Percentiles rank a stretch among this genome's conserved stretches.
Evolutionary conservation across 2,329 filamentous ascomycete species (phyloP).

Genomic region (Bretziella fagacearum): DNA sequence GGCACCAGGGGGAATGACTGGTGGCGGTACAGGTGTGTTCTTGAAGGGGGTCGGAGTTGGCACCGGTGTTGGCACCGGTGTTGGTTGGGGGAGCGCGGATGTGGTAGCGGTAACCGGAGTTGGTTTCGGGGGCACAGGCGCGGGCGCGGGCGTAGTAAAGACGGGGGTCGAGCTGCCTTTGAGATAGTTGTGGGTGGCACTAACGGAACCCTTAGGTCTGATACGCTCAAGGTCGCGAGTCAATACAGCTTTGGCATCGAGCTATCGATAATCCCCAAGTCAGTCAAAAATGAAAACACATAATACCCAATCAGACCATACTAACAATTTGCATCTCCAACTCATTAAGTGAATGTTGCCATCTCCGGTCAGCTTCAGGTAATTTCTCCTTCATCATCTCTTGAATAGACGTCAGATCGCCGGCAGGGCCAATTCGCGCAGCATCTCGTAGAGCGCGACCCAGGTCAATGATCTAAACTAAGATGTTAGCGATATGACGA

Average conservation of each 20-base stretch:
- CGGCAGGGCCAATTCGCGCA: constrained; percentile 12
- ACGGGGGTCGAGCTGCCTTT: constrained; percentile 9
- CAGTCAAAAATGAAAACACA: background rate
- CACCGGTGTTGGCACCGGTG: background rate
- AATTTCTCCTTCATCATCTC: constrained; percentile 26
- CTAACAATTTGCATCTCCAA: constrained; percentile 41
- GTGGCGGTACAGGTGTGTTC: constrained; percentile 11
- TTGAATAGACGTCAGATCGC: constrained; percentile 12
- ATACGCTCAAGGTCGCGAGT: constrained; percentile 16
- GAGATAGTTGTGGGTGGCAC: constrained; percentile 7
- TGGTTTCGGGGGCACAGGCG: background rate
- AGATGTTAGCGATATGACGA: background rate
- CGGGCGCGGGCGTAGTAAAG: constrained; percentile 1
- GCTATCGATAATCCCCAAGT: constrained; percentile 17
- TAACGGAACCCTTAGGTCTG: constrained; percentile 17
- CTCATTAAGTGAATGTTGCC: constrained; percentile 38
- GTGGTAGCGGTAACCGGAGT: background rate
- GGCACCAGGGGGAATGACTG: constrained; percentile 9
- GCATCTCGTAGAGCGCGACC: constrained; percentile 11
- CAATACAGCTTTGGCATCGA: constrained; percentile 32
- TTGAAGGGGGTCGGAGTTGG: constrained; percentile 5
- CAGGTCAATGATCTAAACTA: constrained; percentile 10
- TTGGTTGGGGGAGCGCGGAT: background rate
- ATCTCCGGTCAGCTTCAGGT: constrained; percentile 29
- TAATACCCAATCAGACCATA: background rate